These are phyloP conservation scores for Brassica juncea DNA, from an alignment of 345 rosid species.

Conservation along the genomic window DNA sequence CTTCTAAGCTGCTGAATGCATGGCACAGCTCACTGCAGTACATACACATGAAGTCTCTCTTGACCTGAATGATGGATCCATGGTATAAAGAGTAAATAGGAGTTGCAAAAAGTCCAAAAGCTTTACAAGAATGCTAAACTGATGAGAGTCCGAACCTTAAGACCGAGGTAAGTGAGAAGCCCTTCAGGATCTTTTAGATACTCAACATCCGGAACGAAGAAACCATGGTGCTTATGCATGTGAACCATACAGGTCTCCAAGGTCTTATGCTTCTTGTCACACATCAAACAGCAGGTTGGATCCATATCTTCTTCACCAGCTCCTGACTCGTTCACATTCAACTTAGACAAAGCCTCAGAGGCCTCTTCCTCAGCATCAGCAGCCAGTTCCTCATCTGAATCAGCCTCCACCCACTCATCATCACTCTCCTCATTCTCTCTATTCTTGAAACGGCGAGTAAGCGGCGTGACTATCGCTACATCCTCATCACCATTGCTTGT, in stretches of 20 bases:
- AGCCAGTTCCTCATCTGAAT: conserved; percentile 65
- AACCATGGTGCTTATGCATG: conserved; percentile 94
- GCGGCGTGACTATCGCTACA: conserved; percentile 57
- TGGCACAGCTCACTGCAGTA: conserved; percentile 81
- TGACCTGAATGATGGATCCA: conserved; percentile 52
- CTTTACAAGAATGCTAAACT: conserved; percentile 1
- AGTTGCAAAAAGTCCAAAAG: not conserved
- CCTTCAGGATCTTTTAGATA: conserved; percentile 87
- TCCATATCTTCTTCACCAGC: conserved; percentile 53
- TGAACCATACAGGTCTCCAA: conserved; percentile 89
- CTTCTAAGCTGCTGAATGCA: conserved; percentile 84
- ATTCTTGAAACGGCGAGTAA: conserved; percentile 45
- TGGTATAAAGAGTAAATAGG: not conserved
- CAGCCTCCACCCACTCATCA: conserved; percentile 86
- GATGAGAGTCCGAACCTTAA: conserved; percentile 60
- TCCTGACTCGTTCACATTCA: conserved; percentile 56
- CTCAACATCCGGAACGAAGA: conserved; percentile 84
- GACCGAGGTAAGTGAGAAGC: conserved; percentile 79
- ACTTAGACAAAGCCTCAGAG: conserved; percentile 47
- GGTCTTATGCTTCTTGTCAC: conserved; percentile 59
- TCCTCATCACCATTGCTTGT: conserved; percentile 50
- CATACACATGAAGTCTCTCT: conserved; percentile 80
- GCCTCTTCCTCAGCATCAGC: conserved; percentile 51
- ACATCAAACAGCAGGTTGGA: conserved; percentile 88
- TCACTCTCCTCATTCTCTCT: conserved; percentile 58